phyloP scores from a whole-genome alignment of 768 basidiomycete species.

The Paxillus involutus region DNA sequence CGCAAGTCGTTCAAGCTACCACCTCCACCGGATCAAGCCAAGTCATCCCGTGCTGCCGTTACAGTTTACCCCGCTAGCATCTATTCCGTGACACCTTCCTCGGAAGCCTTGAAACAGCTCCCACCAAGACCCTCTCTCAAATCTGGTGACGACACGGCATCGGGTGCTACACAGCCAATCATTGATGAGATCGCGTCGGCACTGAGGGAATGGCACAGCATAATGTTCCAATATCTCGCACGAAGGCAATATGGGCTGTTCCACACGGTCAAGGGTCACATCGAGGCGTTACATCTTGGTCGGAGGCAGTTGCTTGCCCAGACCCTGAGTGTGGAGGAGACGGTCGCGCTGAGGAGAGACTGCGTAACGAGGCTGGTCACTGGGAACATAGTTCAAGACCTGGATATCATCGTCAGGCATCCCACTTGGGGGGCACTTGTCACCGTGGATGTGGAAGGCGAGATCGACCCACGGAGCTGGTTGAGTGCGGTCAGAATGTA shows the following conservation, averaged over 20 bases:
- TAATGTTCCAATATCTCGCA: constrained; percentile 90
- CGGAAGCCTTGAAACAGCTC: constrained; percentile 66
- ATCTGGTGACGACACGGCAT: constrained; percentile 89
- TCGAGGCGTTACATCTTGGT: constrained; percentile 90
- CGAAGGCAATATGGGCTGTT: constrained; percentile 89
- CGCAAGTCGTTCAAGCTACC: constrained; percentile 71
- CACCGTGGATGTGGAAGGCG: constrained; percentile 86
- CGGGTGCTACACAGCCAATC: constrained; percentile 82
- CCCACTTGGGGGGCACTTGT: constrained; percentile 89
- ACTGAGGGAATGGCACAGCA: constrained; percentile 90
- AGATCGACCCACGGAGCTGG: constrained; percentile 80
- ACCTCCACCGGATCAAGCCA: constrained; percentile 74
- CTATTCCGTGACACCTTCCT: constrained; percentile 70
- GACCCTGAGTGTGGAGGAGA: constrained; percentile 86
- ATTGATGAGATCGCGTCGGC: constrained; percentile 98
- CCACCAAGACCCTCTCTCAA: constrained; percentile 94
- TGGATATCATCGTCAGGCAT: constrained; percentile 96
- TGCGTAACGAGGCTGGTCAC: constrained; percentile 86
- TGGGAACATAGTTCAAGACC: constrained; percentile 87
- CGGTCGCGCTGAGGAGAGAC: constrained; percentile 73
- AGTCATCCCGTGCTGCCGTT: constrained; percentile 67
- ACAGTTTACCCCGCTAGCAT: constrained; percentile 74
- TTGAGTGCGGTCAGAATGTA: constrained; percentile 90
- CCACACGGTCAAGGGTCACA: constrained; percentile 80
- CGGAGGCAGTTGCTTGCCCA: constrained; percentile 87